Base-by-base conservation (phyloP, 2,329 filamentous ascomycete genomes). In the Diaporthe amygdali region DNA sequence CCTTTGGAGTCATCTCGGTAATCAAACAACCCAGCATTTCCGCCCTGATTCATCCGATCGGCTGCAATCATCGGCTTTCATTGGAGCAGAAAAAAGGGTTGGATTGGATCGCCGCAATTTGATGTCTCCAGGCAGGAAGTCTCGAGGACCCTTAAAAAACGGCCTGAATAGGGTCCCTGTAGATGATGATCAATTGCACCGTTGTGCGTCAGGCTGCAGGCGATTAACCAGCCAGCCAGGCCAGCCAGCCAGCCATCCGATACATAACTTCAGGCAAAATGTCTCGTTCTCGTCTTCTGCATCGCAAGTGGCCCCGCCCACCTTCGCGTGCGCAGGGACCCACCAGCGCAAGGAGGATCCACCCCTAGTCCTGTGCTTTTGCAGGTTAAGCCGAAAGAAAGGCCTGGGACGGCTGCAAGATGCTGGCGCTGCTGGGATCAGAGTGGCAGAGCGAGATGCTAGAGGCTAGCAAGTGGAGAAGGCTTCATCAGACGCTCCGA, bases 301-400 rank as follows among this genome's bases (percentile, higher is more conserved):
- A 72, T 59, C 55, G 30, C 47, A 47, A 61, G 64, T 68, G 69
- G 68, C 52, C 37, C 67, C 59, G 68, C 61, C 71, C 71, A 71
- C 69, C 44, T 69, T 72, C 71, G 71, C 68, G 69, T 71, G 71
- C 64, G 55, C 25, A 55, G 46, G 67, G 69, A 59, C 55, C 71
- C 71, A 69, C 63, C 49, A 14, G 64, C 56, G 47, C 39, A 68
- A 39, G 68, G 55, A 71, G 44, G 71, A 67, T 54, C 69, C 69
- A 73, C 71, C 56, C 52, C 49, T 63, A 51, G 69, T 64, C 63
- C 51, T 71, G 51, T 59, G 55, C 69, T 56, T 56, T 52, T 69
- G 69, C 64, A 61, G 67, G 49, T 71, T 71, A 69, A 68, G 66
- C 71, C 71, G 71, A 73, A 44, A 71, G 71, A 73, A 71, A 71